These are phyloP conservation scores for Diaporthe helianthi DNA, from an alignment of 2,329 filamentous ascomycete species.

Conservation along the genomic window DNA sequence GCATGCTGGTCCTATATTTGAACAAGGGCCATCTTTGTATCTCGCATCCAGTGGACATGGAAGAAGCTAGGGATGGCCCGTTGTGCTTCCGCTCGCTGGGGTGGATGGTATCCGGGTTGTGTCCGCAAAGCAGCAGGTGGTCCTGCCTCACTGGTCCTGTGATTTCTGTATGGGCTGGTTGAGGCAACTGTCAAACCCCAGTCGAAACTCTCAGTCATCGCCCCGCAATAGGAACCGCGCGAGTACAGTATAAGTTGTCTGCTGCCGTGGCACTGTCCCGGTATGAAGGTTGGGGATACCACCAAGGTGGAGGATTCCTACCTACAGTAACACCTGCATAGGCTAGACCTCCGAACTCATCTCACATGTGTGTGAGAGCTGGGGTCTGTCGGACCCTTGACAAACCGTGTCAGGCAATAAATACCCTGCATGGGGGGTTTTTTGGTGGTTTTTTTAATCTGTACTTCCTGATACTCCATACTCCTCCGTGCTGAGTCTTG, in stretches of 20 bases:
- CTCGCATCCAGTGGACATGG: conserved; percentile 3
- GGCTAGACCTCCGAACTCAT: conserved; percentile 25
- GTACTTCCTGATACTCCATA: conserved; percentile 18
- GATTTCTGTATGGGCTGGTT: background rate
- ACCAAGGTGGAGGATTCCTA: conserved; percentile 17
- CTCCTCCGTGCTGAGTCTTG: too few relatives aligned
- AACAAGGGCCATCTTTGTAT: conserved; percentile 17
- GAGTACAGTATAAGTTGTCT: background rate
- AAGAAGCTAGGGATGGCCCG: conserved; percentile 16
- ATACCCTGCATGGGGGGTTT: conserved; percentile 19
- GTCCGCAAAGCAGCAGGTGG: background rate
- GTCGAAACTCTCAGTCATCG: conserved; percentile 14
- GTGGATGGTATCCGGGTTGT: background rate
- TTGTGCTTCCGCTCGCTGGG: conserved; percentile 22
- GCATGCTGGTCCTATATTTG: conserved; percentile 23
- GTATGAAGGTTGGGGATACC: conserved; percentile 16
- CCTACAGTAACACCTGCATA: conserved; percentile 17
- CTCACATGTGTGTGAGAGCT: conserved; percentile 20
- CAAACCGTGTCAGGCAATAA: conserved; percentile 15
- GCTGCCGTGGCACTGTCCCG: background rate
- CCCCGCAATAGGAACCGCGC: background rate
- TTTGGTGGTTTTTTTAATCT: conserved; percentile 12
- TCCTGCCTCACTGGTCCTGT: conserved; percentile 3
- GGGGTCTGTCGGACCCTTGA: conserved; percentile 20
- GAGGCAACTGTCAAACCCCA: conserved; percentile 17